Evolutionary conservation across 192 early-diverging fungal genomes (phyloP).

Genomic region (Linnemannia zychae): DNA sequence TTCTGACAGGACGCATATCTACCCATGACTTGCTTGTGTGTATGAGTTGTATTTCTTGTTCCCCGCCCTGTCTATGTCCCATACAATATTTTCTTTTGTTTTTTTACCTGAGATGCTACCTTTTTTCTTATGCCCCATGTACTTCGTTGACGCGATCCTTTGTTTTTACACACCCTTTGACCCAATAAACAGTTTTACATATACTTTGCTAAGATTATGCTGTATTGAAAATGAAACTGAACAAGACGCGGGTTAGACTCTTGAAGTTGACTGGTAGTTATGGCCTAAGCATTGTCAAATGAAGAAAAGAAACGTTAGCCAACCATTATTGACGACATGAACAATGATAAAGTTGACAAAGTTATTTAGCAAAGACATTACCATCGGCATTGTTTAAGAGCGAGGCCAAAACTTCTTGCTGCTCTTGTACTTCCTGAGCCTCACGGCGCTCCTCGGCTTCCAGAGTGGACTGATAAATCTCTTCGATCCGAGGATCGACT

Average conservation of each 20-base stretch:
- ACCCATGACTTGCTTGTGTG: not conserved
- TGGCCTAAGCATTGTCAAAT: not conserved
- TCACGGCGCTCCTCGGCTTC: not conserved
- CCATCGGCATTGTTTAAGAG: conserved; percentile 34
- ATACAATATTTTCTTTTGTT: not conserved
- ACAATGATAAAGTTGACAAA: too few species aligned
- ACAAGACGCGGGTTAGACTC: not conserved
- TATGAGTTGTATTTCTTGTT: not conserved
- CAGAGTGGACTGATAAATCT: conserved; percentile 11
- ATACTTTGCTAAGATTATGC: not conserved
- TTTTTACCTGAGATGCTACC: not conserved
- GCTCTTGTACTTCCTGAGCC: not conserved
- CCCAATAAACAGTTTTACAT: not conserved
- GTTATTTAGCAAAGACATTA: too few species aligned
- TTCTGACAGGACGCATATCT: not conserved
- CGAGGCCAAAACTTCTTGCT: not conserved
- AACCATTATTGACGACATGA: not conserved
- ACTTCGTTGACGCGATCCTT: not conserved
- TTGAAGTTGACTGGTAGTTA: not conserved
- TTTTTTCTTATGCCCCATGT: not conserved
- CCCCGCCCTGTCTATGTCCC: not conserved
- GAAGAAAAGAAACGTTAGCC: not conserved
- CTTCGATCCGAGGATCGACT: conserved; percentile 13
- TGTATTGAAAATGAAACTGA: not conserved
- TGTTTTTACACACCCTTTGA: not conserved